Conservation (phyloP, 2,329 filamentous ascomycete genomes). For the Pseudogymnoascus sp. region DNA sequence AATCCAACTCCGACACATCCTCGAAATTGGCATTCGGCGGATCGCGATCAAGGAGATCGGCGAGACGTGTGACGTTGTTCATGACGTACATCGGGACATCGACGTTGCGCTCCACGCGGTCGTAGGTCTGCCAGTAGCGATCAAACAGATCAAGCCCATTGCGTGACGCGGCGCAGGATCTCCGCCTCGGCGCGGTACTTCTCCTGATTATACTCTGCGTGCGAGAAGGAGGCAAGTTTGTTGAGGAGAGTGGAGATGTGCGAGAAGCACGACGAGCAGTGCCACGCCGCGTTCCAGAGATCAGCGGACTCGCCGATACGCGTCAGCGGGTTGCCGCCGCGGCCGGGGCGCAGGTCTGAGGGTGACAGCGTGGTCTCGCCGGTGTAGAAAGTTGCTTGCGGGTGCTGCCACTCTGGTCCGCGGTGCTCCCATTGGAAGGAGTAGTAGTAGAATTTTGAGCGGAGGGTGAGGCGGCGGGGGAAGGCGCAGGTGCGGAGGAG, state of each 20-base stretch:
- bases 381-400: slow-evolving; percentile 52
- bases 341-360: slow-evolving; percentile 45
- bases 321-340: slow-evolving; percentile 35
- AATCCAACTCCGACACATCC: slow-evolving; percentile 5
- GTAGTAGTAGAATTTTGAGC: slow-evolving; percentile 51
- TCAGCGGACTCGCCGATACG: slow-evolving; percentile 38
- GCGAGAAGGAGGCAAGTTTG: slow-evolving; percentile 52
- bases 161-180: slow-evolving; percentile 46
- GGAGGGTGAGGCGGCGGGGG: slow-evolving; percentile 46
- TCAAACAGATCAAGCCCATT: slow-evolving; percentile 43
- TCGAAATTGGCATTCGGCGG: slow-evolving; percentile 5
- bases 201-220: slow-evolving; percentile 45
- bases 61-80: background rate
- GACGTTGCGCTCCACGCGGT: slow-evolving; percentile 1
- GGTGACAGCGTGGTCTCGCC: slow-evolving; percentile 46
- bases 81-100: background rate
- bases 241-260: slow-evolving; percentile 48
- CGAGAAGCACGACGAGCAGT: slow-evolving; percentile 55
- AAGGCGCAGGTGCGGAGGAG: slow-evolving; percentile 46
- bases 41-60: slow-evolving; percentile 1
- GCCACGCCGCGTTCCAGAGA: slow-evolving; percentile 50
- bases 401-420: slow-evolving; percentile 47
- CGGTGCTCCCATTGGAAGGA: slow-evolving; percentile 47
- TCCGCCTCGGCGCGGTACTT: slow-evolving; percentile 40
- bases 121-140: slow-evolving; percentile 4